These are phyloP conservation scores for Blastomyces gilchristii DNA, from an alignment of 2,329 filamentous ascomycete species.

Conservation along the genomic window DNA sequence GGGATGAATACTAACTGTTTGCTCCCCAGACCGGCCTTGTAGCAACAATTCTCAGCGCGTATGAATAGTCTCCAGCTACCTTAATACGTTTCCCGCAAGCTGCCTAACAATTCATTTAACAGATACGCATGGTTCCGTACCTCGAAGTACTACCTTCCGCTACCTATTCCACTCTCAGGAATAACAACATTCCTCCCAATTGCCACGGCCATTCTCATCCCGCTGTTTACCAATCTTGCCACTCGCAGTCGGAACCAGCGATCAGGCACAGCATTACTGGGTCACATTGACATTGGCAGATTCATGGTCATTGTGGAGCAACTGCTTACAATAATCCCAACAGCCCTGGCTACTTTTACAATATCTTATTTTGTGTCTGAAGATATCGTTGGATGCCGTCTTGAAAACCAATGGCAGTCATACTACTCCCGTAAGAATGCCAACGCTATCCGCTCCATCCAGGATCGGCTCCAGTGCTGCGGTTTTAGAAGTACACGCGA, in stretches of 20 bases:
- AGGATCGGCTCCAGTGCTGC: conserved; percentile 13
- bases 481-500: conserved; percentile 12
- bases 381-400: conserved; percentile 10
- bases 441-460: conserved; percentile 12
- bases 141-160: conserved; percentile 8
- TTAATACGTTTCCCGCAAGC: no score
- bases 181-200: conserved; percentile 8
- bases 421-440: conserved; percentile 11
- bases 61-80: neutral
- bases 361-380: conserved; percentile 10
- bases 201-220: conserved; percentile 2
- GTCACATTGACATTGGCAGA: neutral
- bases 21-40: neutral
- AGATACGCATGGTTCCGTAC: conserved; percentile 11
- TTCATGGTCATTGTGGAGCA: conserved; percentile 7
- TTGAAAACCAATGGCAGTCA: conserved; percentile 12
- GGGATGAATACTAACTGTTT: neutral
- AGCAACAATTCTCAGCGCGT: conserved; percentile 7
- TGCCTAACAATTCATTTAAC: neutral
- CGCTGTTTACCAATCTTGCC: neutral
- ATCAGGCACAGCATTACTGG: neutral
- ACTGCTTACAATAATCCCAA: conserved; percentile 6
- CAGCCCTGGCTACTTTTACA: conserved; percentile 8
- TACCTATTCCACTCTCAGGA: conserved; percentile 4
- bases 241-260: neutral